These are phyloP conservation scores for Geotrichum candidum DNA, from an alignment of 1,139 yeast species.

Conservation along the genomic window DNA sequence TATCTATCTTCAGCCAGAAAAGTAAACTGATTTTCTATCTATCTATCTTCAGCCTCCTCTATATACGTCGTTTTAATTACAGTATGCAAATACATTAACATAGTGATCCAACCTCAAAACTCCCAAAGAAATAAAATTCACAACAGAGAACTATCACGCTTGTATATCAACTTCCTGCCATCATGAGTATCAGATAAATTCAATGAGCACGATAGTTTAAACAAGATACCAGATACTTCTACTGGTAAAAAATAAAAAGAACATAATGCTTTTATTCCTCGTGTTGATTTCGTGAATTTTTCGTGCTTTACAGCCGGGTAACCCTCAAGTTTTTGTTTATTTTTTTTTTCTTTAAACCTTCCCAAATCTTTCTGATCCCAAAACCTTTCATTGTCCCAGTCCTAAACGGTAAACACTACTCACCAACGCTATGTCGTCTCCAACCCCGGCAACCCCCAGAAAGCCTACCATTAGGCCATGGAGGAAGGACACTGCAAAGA, in stretches of 20 bases:
- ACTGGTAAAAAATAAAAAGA: not conserved
- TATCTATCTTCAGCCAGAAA: too few relatives aligned
- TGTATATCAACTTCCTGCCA: not conserved
- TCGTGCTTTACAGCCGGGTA: not conserved
- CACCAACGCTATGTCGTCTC: conserved; percentile 9
- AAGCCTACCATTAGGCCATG: conserved; percentile 16
- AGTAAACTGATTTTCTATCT: too few relatives aligned
- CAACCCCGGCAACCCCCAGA: conserved; percentile 3
- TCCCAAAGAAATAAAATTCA: too few relatives aligned
- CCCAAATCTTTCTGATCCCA: not conserved
- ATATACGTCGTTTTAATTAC: too few relatives aligned
- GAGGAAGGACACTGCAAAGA: conserved; percentile 11
- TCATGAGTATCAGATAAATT: not conserved
- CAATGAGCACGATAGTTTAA: too few relatives aligned
- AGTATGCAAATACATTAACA: too few relatives aligned
- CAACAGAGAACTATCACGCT: too few relatives aligned
- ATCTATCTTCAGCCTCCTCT: too few relatives aligned
- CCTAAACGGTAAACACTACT: not conserved
- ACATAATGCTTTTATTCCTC: not conserved
- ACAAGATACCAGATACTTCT: too few relatives aligned
- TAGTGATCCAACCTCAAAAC: too few relatives aligned
- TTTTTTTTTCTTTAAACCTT: not conserved
- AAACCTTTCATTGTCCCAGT: not conserved
- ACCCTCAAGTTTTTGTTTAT: not conserved
- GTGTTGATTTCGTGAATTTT: not conserved